Conservation (phyloP, 768 basidiomycete genomes). For the Coprinellus micaceus region DNA sequence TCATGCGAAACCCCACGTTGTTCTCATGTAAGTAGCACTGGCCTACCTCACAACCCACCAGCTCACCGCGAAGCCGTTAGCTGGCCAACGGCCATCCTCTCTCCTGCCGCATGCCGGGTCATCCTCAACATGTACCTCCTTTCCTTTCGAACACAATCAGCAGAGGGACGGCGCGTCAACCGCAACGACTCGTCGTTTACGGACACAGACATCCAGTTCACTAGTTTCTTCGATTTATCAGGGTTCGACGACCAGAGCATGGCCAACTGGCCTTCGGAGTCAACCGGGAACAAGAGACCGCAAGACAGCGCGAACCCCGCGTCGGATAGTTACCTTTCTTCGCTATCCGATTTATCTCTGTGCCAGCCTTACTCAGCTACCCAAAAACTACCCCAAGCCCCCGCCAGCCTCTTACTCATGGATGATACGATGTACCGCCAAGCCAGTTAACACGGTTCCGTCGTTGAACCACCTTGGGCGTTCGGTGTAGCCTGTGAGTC, state of each 20-base stretch:
- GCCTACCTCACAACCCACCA: too few species aligned
- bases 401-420: too few species aligned
- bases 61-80: not conserved
- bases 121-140: constrained; percentile 7
- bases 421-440: too few species aligned
- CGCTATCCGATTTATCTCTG: too few species aligned
- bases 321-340: not conserved
- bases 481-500: too few species aligned
- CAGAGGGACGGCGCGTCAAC: not conserved
- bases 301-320: not conserved
- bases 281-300: too few species aligned
- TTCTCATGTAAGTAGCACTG: constrained; percentile 2
- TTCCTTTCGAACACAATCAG: too few species aligned
- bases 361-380: too few species aligned
- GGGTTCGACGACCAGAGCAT: not conserved
- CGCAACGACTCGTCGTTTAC: not conserved
- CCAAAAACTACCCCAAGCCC: too few species aligned
- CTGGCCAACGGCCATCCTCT: constrained; percentile 4
- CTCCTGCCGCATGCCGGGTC: constrained; percentile 3
- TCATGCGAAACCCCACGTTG: constrained; percentile 1
- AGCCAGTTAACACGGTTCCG: too few species aligned
- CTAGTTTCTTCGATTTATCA: constrained; percentile 2
- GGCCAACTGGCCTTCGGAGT: too few species aligned
- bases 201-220: constrained; percentile 10
- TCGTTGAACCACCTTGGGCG: too few species aligned